A percentile compares a stretch with the other conserved stretches of the same genome.
Conservation (phyloP, 768 basidiomycete species). For the Boletus tomentosulus region DNA sequence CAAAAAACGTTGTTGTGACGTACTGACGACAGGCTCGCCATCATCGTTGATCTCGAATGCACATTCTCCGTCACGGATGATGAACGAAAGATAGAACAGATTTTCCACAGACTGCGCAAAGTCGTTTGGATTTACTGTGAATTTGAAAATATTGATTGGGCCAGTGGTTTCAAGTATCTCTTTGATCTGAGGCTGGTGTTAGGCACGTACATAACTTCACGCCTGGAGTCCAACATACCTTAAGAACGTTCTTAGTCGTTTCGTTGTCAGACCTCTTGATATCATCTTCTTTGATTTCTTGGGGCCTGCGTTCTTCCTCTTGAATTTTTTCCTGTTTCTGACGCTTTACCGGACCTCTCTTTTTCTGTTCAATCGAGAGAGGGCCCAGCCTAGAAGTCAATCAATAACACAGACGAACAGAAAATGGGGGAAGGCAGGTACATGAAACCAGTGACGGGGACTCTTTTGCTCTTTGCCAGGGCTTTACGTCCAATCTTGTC, state of each 20-base stretch:
- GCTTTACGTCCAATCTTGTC: constrained; percentile 81
- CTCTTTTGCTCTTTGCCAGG: constrained; percentile 72
- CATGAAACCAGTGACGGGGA: constrained; percentile 87
- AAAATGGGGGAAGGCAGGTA: constrained; percentile 33
- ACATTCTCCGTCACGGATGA: constrained; percentile 81
- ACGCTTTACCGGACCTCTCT: constrained; percentile 55
- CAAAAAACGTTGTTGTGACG: constrained; percentile 22
- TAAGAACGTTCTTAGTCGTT: constrained; percentile 79
- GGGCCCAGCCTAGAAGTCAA: constrained; percentile 77
- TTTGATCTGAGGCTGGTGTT: constrained; percentile 46
- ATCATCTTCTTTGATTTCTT: constrained; percentile 80
- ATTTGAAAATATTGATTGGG: constrained; percentile 73
- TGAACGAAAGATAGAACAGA: constrained; percentile 90
- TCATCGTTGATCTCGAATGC: constrained; percentile 64
- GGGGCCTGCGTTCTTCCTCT: constrained; percentile 64
- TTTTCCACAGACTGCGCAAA: constrained; percentile 97
- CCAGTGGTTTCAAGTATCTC: constrained; percentile 49
- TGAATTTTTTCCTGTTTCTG: constrained; percentile 69
- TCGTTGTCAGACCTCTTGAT: constrained; percentile 83
- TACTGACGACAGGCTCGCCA: constrained; percentile 75
- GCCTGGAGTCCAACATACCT: constrained; percentile 42
- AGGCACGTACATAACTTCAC: neutral
- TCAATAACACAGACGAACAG: constrained; percentile 10
- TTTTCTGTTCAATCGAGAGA: constrained; percentile 80
- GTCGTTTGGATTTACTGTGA: constrained; percentile 85